A percentile compares a stretch with the other conserved stretches of the same genome.
These are phyloP conservation scores for Ustilago trichophora DNA, from an alignment of 1,284 basidiomycete genomes.

Conservation along the genomic window DNA sequence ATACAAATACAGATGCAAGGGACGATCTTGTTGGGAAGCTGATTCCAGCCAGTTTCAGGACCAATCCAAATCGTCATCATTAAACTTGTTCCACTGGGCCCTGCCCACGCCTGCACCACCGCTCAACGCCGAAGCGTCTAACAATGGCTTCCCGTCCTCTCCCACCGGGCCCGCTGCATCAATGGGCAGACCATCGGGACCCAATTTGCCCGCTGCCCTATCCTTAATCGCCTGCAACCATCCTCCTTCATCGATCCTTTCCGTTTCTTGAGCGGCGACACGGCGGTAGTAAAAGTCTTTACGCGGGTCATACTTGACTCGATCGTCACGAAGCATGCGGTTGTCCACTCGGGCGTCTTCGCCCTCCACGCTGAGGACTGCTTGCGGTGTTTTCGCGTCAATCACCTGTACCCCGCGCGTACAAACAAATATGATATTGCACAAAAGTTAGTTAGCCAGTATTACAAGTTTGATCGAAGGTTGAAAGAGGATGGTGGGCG, in stretches of 20 bases:
- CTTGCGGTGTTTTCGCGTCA: constrained; percentile 89
- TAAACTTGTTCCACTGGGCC: constrained; percentile 38
- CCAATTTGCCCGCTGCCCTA: constrained; percentile 44
- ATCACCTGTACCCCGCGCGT: constrained; percentile 74
- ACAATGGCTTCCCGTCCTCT: constrained; percentile 25
- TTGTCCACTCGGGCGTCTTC: constrained; percentile 88
- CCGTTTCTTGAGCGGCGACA: constrained; percentile 40
- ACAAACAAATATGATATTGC: too few species aligned
- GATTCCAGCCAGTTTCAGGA: constrained; percentile 13
- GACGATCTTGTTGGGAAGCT: too few species aligned
- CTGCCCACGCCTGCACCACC: background rate
- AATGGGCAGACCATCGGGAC: constrained; percentile 33
- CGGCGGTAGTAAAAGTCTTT: constrained; percentile 70
- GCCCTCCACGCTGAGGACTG: constrained; percentile 84
- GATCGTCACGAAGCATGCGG: constrained; percentile 79
- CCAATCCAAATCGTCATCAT: constrained; percentile 62
- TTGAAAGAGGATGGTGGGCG: background rate
- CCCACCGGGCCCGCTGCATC: constrained; percentile 20
- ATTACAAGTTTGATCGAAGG: too few species aligned
- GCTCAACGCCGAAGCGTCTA: constrained; percentile 18
- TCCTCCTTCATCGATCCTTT: constrained; percentile 61
- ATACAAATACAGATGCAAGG: constrained; percentile 3
- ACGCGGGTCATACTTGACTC: constrained; percentile 71
- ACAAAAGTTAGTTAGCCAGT: too few species aligned
- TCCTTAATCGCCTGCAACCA: constrained; percentile 50